Conservation (phyloP, 1,284 basidiomycete species). For the Mixia osmundae region DNA sequence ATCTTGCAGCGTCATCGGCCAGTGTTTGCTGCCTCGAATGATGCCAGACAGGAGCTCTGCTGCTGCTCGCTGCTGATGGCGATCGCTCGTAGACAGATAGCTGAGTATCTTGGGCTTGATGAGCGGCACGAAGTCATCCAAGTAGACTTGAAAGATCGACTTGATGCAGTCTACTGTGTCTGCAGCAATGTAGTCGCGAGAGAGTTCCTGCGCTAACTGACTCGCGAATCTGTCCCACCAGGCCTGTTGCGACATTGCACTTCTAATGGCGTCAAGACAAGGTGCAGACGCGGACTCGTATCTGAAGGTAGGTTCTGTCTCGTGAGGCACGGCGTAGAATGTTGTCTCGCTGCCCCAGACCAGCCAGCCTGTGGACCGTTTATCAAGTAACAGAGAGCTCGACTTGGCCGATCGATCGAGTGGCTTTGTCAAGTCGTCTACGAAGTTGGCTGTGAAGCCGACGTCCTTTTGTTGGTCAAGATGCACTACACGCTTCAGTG, state of each 20-base stretch:
- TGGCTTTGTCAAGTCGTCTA: constrained; percentile 25
- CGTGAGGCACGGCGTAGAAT: constrained; percentile 35
- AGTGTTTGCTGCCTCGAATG: constrained; percentile 61
- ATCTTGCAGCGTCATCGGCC: constrained; percentile 39
- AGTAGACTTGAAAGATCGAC: constrained; percentile 29
- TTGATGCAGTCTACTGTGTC: constrained; percentile 20
- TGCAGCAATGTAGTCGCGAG: constrained; percentile 1
- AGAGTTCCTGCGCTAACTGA: constrained; percentile 18
- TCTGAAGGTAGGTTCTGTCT: constrained; percentile 29
- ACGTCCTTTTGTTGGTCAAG: constrained; percentile 23
- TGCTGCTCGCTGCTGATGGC: constrained; percentile 75
- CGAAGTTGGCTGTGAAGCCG: constrained; percentile 35
- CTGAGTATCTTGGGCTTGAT: constrained; percentile 36
- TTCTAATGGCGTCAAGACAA: constrained; percentile 23
- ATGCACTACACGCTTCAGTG: constrained; percentile 34
- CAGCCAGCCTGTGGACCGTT: constrained; percentile 61
- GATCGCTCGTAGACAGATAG: constrained; percentile 38
- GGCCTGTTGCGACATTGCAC: constrained; percentile 28
- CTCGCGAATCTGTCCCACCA: constrained; percentile 34
- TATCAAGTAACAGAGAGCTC: constrained; percentile 40
- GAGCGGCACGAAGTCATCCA: constrained; percentile 33
- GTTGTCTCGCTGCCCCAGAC: constrained; percentile 50
- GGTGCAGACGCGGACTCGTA: constrained; percentile 40
- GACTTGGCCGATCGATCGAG: constrained; percentile 10
- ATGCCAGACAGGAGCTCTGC: constrained; percentile 54